Evolutionary conservation across 2,329 filamentous ascomycete genomes (phyloP).

Genomic region (Ilyonectria sp.): DNA sequence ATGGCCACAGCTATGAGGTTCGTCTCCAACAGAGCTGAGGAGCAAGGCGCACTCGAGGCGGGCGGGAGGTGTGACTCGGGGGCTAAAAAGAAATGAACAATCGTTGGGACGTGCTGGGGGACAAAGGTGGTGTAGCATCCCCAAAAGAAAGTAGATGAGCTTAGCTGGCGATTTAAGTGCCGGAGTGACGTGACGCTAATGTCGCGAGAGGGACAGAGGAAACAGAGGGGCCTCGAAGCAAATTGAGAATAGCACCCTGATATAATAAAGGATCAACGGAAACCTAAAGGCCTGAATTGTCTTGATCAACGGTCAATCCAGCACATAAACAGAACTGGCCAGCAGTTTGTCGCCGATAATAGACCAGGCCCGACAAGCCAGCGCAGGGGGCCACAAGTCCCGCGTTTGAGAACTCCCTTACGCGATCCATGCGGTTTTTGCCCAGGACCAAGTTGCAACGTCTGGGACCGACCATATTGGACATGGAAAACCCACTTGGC

Average conservation of each 20-base stretch:
- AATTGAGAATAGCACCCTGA: not conserved
- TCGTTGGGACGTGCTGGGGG: not conserved
- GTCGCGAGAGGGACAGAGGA: not conserved
- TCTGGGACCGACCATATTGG: no score
- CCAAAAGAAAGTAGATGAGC: not conserved
- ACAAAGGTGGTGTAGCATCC: not conserved
- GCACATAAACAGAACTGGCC: not conserved
- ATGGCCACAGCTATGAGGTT: not conserved
- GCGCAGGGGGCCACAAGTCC: not conserved
- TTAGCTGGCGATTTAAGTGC: not conserved
- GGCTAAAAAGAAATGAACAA: not conserved
- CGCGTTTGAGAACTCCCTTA: not conserved
- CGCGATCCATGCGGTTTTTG: not conserved
- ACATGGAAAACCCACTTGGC: not conserved
- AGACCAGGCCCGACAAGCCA: not conserved
- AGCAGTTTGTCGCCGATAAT: not conserved
- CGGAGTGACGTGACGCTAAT: conserved; percentile 3
- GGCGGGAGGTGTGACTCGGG: not conserved
- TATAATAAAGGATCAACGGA: not conserved
- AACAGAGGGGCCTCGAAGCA: not conserved
- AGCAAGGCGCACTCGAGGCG: not conserved
- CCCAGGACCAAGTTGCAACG: not conserved
- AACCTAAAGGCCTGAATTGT: not conserved
- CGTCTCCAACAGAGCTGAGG: not conserved
- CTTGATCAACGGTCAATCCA: not conserved